Evolutionary conservation across 768 basidiomycete genomes (phyloP).

Genomic region (Tubosaeta brunneosetosa): DNA sequence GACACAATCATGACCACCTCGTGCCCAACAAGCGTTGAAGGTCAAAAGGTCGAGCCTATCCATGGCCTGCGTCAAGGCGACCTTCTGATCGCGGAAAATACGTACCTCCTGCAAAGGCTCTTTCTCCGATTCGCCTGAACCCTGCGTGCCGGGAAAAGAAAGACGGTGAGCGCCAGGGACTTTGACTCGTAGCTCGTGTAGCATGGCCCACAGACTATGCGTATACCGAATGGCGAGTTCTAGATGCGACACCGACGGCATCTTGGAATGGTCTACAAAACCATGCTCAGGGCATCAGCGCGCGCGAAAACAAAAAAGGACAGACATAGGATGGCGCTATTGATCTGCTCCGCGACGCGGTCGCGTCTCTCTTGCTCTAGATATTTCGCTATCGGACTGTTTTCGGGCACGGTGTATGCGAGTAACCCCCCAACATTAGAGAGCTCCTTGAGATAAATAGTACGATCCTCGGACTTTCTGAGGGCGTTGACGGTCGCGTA

Average conservation of each 20-base stretch:
- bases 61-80: neutral
- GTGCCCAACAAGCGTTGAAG: constrained; percentile 48
- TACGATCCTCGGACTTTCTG: constrained; percentile 49
- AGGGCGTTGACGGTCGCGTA: constrained; percentile 58
- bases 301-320: constrained; percentile 4
- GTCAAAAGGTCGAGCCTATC: constrained; percentile 50
- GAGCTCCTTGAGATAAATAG: constrained; percentile 64
- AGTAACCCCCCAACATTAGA: constrained; percentile 71
- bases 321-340: constrained; percentile 80
- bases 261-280: constrained; percentile 44
- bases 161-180: constrained; percentile 37
- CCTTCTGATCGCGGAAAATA: neutral
- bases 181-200: constrained; percentile 48
- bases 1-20: constrained; percentile 37
- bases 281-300: neutral
- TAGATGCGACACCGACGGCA: constrained; percentile 52
- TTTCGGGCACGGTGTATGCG: constrained; percentile 79
- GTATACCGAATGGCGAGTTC: constrained; percentile 67
- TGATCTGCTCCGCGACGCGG: constrained; percentile 82
- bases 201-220: constrained; percentile 52
- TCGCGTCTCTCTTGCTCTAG: constrained; percentile 73
- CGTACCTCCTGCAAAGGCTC: constrained; percentile 36
- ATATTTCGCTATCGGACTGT: constrained; percentile 71
- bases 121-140: constrained; percentile 28
- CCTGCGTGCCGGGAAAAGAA: constrained; percentile 36